A percentile compares a stretch with the other conserved stretches of the same genome.
Evolutionary conservation across 768 basidiomycete species (phyloP).

Genomic region (Leccinum rimulosum): DNA sequence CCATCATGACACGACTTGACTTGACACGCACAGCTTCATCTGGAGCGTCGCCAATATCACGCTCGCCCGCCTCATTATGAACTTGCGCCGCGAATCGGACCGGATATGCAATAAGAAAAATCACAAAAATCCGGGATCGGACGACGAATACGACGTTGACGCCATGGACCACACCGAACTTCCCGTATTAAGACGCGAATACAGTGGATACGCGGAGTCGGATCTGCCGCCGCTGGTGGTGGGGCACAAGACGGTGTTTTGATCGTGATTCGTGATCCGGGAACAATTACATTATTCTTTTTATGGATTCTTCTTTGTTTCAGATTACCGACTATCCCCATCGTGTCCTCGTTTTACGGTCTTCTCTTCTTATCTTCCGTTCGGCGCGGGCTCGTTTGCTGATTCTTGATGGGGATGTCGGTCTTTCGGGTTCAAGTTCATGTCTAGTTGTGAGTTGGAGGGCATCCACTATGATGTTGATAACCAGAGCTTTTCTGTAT

Average conservation of each 20-base stretch:
- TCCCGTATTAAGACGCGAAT: not conserved
- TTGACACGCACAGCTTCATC: slow-evolving; percentile 26
- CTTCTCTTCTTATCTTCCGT: not conserved
- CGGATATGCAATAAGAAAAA: not conserved
- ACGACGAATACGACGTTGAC: not conserved
- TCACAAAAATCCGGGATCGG: too few relatives aligned
- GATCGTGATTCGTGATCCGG: not conserved
- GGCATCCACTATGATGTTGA: not conserved
- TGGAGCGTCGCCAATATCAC: slow-evolving; percentile 27
- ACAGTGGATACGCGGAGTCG: not conserved
- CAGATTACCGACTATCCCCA: not conserved
- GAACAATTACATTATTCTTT: not conserved
- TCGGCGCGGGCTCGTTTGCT: not conserved
- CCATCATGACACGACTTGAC: not conserved
- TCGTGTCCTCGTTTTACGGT: not conserved
- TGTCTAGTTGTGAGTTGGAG: not conserved
- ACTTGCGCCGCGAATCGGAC: slow-evolving; percentile 25
- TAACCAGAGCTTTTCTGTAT: not conserved
- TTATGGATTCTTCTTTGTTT: not conserved
- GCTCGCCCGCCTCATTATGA: slow-evolving; percentile 34
- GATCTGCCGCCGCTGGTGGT: not conserved
- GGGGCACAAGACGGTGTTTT: not conserved
- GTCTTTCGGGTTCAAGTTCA: too few relatives aligned
- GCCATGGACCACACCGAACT: slow-evolving; percentile 5
- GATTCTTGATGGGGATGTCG: not conserved